These are phyloP conservation scores for Laguncularia racemosa DNA, from an alignment of 345 rosid species.

Conservation along the genomic window DNA sequence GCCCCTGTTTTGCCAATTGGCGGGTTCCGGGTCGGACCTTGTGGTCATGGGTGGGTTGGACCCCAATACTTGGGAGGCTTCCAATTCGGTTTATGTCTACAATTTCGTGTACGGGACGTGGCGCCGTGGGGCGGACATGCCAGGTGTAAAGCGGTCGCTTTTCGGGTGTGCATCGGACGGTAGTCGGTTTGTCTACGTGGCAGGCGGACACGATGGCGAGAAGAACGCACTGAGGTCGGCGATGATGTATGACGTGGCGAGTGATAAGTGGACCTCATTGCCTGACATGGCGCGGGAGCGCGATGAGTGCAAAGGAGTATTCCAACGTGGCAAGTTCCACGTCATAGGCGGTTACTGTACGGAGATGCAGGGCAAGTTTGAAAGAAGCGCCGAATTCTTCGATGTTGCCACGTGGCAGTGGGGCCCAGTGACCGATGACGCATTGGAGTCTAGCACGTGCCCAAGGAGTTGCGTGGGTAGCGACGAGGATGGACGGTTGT, in stretches of 20 bases:
- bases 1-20: slow-evolving; percentile 57
- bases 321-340: slow-evolving; percentile 51
- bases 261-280: slow-evolving; percentile 38
- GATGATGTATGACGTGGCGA: slow-evolving; percentile 39
- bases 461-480: slow-evolving; percentile 27
- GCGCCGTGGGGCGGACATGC: slow-evolving; percentile 58
- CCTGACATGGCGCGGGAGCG: slow-evolving; percentile 71
- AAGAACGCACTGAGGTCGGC: slow-evolving; percentile 58
- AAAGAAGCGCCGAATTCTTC: slow-evolving; percentile 34
- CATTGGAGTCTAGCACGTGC: slow-evolving; percentile 18
- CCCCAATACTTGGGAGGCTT: slow-evolving; percentile 50
- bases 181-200: slow-evolving; percentile 50
- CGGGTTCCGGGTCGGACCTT: slow-evolving; percentile 47
- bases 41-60: slow-evolving; percentile 68
- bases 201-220: slow-evolving; percentile 70
- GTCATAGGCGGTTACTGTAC: slow-evolving; percentile 66
- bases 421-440: slow-evolving; percentile 24
- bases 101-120: slow-evolving; percentile 43
- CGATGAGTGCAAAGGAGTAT: slow-evolving; percentile 55
- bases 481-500: slow-evolving; percentile 21
- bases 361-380: slow-evolving; percentile 58
- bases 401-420: slow-evolving; percentile 36
- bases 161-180: slow-evolving; percentile 64
- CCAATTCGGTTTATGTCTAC: slow-evolving; percentile 39
- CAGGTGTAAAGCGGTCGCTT: slow-evolving; percentile 47